phyloP scores from a whole-genome alignment of 2,329 filamentous ascomycete species.

The Talaromyces verruculosus region DNA sequence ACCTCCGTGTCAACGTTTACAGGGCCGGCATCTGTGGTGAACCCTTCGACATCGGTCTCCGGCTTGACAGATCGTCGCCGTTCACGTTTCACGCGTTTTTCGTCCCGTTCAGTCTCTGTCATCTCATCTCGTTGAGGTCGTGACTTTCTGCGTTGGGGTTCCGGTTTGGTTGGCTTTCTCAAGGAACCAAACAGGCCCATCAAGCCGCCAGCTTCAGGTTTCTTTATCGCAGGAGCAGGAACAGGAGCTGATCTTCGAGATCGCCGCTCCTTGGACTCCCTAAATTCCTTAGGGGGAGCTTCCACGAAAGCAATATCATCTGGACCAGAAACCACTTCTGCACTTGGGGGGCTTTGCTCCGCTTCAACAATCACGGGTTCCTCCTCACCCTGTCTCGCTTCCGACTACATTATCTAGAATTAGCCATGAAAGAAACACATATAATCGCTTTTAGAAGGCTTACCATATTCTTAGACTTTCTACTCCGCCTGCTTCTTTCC shows the following conservation, averaged over 20 bases:
- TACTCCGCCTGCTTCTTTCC: slow-evolving; percentile 25
- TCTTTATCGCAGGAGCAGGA: slow-evolving; percentile 53
- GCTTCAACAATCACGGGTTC: slow-evolving; percentile 58
- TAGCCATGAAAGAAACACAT: neutral
- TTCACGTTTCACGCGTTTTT: slow-evolving; percentile 36
- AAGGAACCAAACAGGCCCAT: slow-evolving; percentile 63
- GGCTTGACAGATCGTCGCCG: slow-evolving; percentile 43
- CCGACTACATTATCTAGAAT: slow-evolving; percentile 13
- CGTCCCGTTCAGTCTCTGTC: slow-evolving; percentile 40
- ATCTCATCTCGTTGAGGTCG: slow-evolving; percentile 40
- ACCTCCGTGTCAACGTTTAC: slow-evolving; percentile 38
- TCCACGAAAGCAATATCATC: slow-evolving; percentile 56
- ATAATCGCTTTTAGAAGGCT: neutral
- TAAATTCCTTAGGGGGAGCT: slow-evolving; percentile 35
- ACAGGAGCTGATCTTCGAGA: slow-evolving; percentile 61
- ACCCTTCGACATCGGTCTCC: slow-evolving; percentile 53
- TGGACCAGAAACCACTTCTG: slow-evolving; percentile 47
- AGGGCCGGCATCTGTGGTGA: slow-evolving; percentile 45
- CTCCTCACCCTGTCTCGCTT: slow-evolving; percentile 31
- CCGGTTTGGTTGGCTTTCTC: slow-evolving; percentile 35
- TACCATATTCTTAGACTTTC: slow-evolving; percentile 19
- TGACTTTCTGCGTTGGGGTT: slow-evolving; percentile 39
- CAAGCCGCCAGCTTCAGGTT: slow-evolving; percentile 54
- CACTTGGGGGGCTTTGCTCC: slow-evolving; percentile 46
- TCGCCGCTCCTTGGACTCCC: slow-evolving; percentile 45